Conservation (phyloP, 2,329 filamentous ascomycete genomes). For the Parastagonospora nodorum region DNA sequence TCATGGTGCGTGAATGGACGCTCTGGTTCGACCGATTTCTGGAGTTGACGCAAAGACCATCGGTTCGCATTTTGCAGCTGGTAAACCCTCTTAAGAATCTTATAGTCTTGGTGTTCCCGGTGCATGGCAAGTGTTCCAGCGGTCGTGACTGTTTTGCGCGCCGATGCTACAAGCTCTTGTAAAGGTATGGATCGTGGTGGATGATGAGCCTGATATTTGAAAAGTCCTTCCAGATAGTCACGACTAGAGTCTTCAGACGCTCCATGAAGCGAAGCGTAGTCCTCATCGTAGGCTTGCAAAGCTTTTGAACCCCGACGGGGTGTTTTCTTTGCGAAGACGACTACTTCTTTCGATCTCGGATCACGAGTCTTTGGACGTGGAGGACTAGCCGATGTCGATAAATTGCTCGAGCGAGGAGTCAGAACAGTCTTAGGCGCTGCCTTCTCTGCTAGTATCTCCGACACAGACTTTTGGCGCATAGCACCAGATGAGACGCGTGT, state of each 20-base stretch:
- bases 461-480: slow-evolving; percentile 73
- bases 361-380: slow-evolving; percentile 26
- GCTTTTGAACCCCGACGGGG: slow-evolving; percentile 31
- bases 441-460: slow-evolving; percentile 70
- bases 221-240: slow-evolving; percentile 68
- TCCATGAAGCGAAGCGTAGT: slow-evolving; percentile 52
- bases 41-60: slow-evolving; percentile 90
- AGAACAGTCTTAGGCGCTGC: slow-evolving; percentile 53
- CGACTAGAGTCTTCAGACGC: slow-evolving; percentile 53
- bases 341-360: slow-evolving; percentile 65
- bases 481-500: slow-evolving; percentile 73
- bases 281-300: slow-evolving; percentile 42
- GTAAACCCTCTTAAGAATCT: slow-evolving; percentile 84
- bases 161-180: slow-evolving; percentile 76
- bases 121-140: slow-evolving; percentile 82
- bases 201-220: slow-evolving; percentile 61
- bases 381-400: slow-evolving; percentile 32
- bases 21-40: slow-evolving; percentile 79
- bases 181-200: slow-evolving; percentile 59
- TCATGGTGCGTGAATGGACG: slow-evolving; percentile 83
- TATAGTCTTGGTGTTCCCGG: slow-evolving; percentile 84
- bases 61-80: slow-evolving; percentile 87
- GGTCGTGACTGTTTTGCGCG: slow-evolving; percentile 89
- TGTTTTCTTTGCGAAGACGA: slow-evolving; percentile 74
- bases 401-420: slow-evolving; percentile 38